Evolutionary conservation across 2,329 filamentous ascomycete genomes (phyloP), one percentile per base, ranked within the genome.

Genomic region (Colletotrichum filicis): DNA sequence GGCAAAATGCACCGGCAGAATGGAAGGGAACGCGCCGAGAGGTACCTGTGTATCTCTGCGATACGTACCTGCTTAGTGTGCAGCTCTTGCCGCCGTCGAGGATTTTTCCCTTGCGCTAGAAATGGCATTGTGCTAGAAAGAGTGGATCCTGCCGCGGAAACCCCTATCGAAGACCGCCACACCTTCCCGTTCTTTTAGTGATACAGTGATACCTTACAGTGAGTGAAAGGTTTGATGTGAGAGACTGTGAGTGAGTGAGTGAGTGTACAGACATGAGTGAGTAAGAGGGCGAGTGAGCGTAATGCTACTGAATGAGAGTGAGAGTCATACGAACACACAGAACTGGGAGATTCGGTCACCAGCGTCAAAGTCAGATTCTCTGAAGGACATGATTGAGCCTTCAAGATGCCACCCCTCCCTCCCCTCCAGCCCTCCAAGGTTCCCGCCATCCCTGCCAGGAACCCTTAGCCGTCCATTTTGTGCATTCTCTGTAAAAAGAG

Each of bases 81-180:
- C 35, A 60, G 58, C 12, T 46, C 16, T 42, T 16, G 37, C 37
- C 37, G 61, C 46, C 61, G 19, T 53, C 42, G 58, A 56, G 37
- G 30, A 8, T 42, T 56, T 55, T 55, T 32, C 30, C 65, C 65
- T 68, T 68, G 57, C 58, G 66, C 66, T 30, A 62, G 30, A 57
- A 64, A 58, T 32, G 42, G 59, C 42, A 62, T 52, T 62, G 42
- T 66, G 46, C 46, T 49, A 53, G 61, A 64, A 67, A 66, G 35
- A 56, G 46, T 71, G 68, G 68, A 30, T 32, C 46, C 68, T n/a
- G 14, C 68, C 55, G 56, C 55, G 22, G 63, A 70, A 70, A 22
- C 62, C 63, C 62, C 55, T 61, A 49, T 71, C 46, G 46, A 71
- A 24, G 30, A 49, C 62, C 37, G 59, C 42, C 42, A 28, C 11